Evolutionary conservation across 768 basidiomycete genomes (phyloP).

Genomic region (Leccinum barrowsii): DNA sequence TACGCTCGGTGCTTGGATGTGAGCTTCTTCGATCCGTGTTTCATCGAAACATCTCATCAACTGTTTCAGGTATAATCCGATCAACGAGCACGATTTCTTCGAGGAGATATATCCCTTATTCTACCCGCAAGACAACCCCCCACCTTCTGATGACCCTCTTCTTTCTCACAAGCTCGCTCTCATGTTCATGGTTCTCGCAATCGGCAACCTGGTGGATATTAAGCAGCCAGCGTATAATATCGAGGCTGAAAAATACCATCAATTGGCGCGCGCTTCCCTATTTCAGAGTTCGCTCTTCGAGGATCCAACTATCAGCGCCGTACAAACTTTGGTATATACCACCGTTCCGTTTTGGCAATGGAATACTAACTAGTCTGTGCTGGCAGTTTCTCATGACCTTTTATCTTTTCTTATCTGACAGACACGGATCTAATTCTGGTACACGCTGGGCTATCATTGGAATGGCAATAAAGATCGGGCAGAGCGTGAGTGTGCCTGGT

Average conservation of each 20-base stretch:
- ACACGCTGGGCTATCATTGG: slow-evolving; percentile 69
- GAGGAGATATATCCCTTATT: slow-evolving; percentile 57
- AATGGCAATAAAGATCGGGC: slow-evolving; percentile 64
- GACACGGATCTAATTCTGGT: slow-evolving; percentile 63
- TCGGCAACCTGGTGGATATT: slow-evolving; percentile 61
- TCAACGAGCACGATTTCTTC: slow-evolving; percentile 57
- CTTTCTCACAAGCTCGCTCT: slow-evolving; percentile 60
- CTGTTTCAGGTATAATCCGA: slow-evolving; percentile 59
- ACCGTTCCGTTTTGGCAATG: slow-evolving; percentile 20
- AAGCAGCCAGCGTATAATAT: slow-evolving; percentile 53
- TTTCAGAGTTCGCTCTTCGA: slow-evolving; percentile 65
- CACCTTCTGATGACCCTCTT: slow-evolving; percentile 48
- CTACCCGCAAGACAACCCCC: slow-evolving; percentile 43
- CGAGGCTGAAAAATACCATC: slow-evolving; percentile 70
- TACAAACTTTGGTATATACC: slow-evolving; percentile 58
- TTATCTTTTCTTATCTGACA: slow-evolving; percentile 65
- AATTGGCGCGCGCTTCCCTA: slow-evolving; percentile 60
- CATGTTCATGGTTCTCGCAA: slow-evolving; percentile 63
- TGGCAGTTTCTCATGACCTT: slow-evolving; percentile 64
- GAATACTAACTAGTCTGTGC: slow-evolving; percentile 21
- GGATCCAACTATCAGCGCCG: slow-evolving; percentile 62
- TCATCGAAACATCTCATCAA: slow-evolving; percentile 7
- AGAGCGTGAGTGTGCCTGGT: slow-evolving; percentile 51
- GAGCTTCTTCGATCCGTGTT: slow-evolving; percentile 24
- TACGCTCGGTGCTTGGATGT: slow-evolving; percentile 71